phyloP scores from a whole-genome alignment of 2,329 filamentous ascomycete genomes.

The Colletotrichum somersetense region DNA sequence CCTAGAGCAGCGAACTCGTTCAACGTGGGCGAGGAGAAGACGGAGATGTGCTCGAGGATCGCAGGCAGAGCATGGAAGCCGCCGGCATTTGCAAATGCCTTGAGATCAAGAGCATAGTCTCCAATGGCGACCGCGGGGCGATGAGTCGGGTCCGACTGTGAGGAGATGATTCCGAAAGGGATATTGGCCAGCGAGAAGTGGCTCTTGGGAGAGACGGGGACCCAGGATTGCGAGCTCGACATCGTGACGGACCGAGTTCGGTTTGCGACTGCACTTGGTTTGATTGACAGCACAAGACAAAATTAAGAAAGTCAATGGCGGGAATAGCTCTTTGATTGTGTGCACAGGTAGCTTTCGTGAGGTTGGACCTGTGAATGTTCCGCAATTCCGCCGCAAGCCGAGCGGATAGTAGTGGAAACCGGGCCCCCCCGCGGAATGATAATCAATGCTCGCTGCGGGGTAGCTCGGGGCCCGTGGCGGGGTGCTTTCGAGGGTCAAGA shows the following conservation, averaged over 20 bases:
- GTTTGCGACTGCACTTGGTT: background rate
- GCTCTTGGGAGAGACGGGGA: slow-evolving; percentile 51
- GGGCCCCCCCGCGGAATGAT: slow-evolving; percentile 34
- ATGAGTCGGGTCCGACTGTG: slow-evolving; percentile 64
- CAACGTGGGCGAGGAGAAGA: slow-evolving; percentile 64
- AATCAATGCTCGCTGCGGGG: slow-evolving; percentile 22
- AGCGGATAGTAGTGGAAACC: slow-evolving; percentile 37
- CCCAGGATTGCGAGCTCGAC: slow-evolving; percentile 45
- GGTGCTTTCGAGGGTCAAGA: background rate
- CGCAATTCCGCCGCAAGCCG: slow-evolving; percentile 43
- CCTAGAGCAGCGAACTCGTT: slow-evolving; percentile 81
- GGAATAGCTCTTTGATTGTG: background rate
- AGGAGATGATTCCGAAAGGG: slow-evolving; percentile 85
- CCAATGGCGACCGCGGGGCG: slow-evolving; percentile 81
- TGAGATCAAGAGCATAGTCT: slow-evolving; percentile 77
- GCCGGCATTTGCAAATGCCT: slow-evolving; percentile 64
- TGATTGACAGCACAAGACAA: background rate
- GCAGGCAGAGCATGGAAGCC: slow-evolving; percentile 54
- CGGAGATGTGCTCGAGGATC: slow-evolving; percentile 45
- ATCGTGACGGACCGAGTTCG: slow-evolving; percentile 9
- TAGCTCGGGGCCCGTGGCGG: slow-evolving; percentile 33
- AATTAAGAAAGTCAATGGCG: too few relatives aligned
- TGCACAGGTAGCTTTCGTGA: slow-evolving; percentile 11
- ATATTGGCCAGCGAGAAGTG: slow-evolving; percentile 83
- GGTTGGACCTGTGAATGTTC: slow-evolving; percentile 26